Evolutionary conservation across 169 alveolate genomes (phyloP).

Genomic region (Cryptosporidium xiaoi): DNA sequence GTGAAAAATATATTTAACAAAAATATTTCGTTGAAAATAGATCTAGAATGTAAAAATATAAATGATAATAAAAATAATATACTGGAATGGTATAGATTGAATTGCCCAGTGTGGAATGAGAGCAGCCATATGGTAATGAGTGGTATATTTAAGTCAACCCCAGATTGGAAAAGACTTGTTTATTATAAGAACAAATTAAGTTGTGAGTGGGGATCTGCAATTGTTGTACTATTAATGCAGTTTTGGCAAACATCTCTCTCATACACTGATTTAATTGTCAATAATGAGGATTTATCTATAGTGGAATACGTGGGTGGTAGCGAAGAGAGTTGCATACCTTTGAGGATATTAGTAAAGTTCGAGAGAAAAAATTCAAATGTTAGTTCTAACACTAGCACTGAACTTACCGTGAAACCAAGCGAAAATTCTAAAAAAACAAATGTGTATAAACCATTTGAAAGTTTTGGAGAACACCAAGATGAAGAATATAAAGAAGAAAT

Average conservation of each 20-base stretch:
- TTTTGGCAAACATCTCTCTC: slow-evolving; percentile 64
- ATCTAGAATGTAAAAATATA: neutral
- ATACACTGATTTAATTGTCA: slow-evolving; percentile 36
- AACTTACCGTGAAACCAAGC: neutral
- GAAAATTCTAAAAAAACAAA: neutral
- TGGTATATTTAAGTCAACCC: slow-evolving; percentile 49
- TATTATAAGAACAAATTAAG: slow-evolving; percentile 4
- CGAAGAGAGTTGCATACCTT: slow-evolving; percentile 57
- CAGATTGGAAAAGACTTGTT: slow-evolving; percentile 50
- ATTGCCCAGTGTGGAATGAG: slow-evolving; percentile 50
- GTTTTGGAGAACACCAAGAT: neutral
- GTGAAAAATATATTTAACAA: slow-evolving; percentile 15
- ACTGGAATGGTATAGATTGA: slow-evolving; percentile 30
- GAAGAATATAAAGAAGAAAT: neutral
- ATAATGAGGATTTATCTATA: slow-evolving; percentile 37
- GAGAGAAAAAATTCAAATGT: slow-evolving; percentile 28
- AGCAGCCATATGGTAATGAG: slow-evolving; percentile 8
- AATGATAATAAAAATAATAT: neutral
- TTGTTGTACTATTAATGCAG: slow-evolving; percentile 34
- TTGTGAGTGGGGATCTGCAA: slow-evolving; percentile 73
- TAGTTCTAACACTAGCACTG: neutral
- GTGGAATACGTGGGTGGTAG: slow-evolving; percentile 66
- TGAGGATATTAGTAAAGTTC: slow-evolving; percentile 39
- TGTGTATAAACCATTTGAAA: neutral
- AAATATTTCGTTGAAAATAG: neutral